These are phyloP conservation scores for Rhizopogon vinicolor DNA, from an alignment of 768 basidiomycete species.

Conservation along the genomic window DNA sequence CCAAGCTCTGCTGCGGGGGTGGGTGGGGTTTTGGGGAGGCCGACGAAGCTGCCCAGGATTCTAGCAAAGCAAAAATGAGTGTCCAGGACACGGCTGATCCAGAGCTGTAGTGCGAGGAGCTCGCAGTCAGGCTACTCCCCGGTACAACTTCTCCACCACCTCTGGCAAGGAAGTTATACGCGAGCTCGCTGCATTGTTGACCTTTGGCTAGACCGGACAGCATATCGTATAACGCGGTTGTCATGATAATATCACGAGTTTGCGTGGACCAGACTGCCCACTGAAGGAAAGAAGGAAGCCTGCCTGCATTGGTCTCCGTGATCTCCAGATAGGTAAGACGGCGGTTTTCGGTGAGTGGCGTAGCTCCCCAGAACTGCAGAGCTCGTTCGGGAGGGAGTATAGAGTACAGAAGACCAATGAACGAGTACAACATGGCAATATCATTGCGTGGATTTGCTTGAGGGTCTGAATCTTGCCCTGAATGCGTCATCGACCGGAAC, in stretches of 20 bases:
- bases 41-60: constrained; percentile 65
- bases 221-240: constrained; percentile 86
- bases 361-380: constrained; percentile 82
- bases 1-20: constrained; percentile 38
- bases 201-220: constrained; percentile 79
- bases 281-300: constrained; percentile 74
- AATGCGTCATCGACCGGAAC: constrained; percentile 38
- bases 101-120: constrained; percentile 40
- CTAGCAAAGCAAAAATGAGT: constrained; percentile 68
- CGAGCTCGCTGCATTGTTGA: constrained; percentile 78
- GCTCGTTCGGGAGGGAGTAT: constrained; percentile 71
- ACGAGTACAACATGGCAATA: constrained; percentile 76
- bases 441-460: constrained; percentile 68
- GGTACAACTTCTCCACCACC: constrained; percentile 69
- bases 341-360: constrained; percentile 37
- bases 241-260: constrained; percentile 64
- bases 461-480: constrained; percentile 34
- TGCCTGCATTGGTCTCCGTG: constrained; percentile 55
- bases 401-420: constrained; percentile 79
- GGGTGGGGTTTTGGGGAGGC: constrained; percentile 40
- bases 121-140: constrained; percentile 45
- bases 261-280: constrained; percentile 91
- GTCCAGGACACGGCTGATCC: constrained; percentile 73
- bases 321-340: constrained; percentile 51
- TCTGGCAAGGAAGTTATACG: constrained; percentile 84